phyloP scores from a whole-genome alignment of 257 asterid genomes.

The Coffea eugenioides region DNA sequence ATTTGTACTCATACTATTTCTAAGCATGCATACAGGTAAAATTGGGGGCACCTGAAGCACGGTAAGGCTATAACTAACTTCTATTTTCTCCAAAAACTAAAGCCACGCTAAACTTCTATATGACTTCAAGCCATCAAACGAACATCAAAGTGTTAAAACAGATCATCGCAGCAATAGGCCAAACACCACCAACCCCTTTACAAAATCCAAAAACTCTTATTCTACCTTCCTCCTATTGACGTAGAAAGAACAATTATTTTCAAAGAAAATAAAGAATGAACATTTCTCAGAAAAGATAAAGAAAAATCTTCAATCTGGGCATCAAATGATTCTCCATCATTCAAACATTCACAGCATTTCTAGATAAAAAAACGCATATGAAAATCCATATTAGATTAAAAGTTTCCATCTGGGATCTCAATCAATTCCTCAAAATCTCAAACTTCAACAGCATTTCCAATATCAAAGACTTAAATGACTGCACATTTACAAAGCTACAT shows the following conservation, averaged over 20 bases:
- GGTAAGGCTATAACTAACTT: background rate
- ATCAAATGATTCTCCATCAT: background rate
- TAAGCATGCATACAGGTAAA: background rate
- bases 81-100: background rate
- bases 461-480: background rate
- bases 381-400: constrained; percentile 8
- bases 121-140: background rate
- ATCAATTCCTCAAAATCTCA: background rate
- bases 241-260: background rate
- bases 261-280: background rate
- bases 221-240: background rate
- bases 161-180: background rate
- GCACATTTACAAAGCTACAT: background rate
- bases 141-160: background rate
- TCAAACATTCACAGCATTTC: background rate
- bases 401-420: background rate
- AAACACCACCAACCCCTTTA: background rate
- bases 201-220: background rate
- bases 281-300: background rate
- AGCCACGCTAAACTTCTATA: background rate
- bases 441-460: background rate
- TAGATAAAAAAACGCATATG: background rate
- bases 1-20: background rate
- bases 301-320: background rate
- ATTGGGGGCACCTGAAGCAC: background rate